Base-by-base conservation (phyloP, 306 rosid genomes). In the Begonia peltatifolia region DNA sequence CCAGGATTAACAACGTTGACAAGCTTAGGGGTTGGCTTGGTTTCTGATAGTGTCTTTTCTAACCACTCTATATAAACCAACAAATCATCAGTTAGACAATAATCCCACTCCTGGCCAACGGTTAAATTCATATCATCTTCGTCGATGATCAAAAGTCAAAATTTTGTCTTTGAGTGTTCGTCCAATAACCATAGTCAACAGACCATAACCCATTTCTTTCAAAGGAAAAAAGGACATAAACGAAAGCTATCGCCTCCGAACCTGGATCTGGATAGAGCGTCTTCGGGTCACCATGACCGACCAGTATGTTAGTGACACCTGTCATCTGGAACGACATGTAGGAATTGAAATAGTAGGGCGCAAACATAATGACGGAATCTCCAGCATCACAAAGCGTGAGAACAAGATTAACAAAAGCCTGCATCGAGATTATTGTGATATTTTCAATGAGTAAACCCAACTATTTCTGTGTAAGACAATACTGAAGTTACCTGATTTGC, bases 311-410 rank as follows among this genome's bases (percentile, higher is more conserved):
- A 57, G 95, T 92, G 60, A 87, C 53, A 18, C 96, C 96, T 3
- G 96, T 87, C 96, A 87, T 87, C 70, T 87, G 96, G 76, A 87
- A 81, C 57, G 96, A 79, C 94, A 81, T 87, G 74, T 78, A 87
- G 10, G 94, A 65, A 54, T 84, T 87, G 94, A 87, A 87, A 83
- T 87, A 87, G 79, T 87, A 83, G 6, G 90, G 96, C 49, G 90
- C 92, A 69, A 84, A 87, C 94, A 84, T 75, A 67, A 87, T 87
- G 53, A 84, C 96, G 0, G 87, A 81, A 50, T 87, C 96, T 54
- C 92, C 96, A 9, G 85, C 76, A 60, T 92, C 99, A 68, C 99
- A 92, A n/a, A 92, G 74, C 47, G 94, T 77, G 60, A 86, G 95
- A 74, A 87, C 99, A 20, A 92, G 59, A 71, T 86, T 92, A 70